These are phyloP conservation scores for Phanerodontia chrysosporium DNA, from an alignment of 768 basidiomycete genomes.

Conservation along the genomic window DNA sequence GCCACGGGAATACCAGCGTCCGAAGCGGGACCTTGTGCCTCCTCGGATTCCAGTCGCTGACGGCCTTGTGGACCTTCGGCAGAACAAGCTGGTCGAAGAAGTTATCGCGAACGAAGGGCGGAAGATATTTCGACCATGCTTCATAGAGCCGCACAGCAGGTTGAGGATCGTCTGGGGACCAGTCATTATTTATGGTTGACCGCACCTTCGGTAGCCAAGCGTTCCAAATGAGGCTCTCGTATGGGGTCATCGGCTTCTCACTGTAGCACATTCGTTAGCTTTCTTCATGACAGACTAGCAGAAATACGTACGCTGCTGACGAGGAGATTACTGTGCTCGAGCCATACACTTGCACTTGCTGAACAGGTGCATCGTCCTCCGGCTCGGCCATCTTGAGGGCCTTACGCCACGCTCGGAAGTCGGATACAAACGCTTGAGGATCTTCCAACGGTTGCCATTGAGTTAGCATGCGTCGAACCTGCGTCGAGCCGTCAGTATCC, in stretches of 20 bases:
- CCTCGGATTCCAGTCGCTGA: slow-evolving; percentile 78
- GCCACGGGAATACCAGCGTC: slow-evolving; percentile 90
- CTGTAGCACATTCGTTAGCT: slow-evolving; percentile 25
- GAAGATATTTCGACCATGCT: slow-evolving; percentile 83
- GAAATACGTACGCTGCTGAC: slow-evolving; percentile 35
- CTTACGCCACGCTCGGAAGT: slow-evolving; percentile 65
- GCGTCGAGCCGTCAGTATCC: slow-evolving; percentile 3
- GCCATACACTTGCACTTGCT: slow-evolving; percentile 58
- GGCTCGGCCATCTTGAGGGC: slow-evolving; percentile 56
- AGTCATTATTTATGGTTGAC: slow-evolving; percentile 91
- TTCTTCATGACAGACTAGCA: neutral
- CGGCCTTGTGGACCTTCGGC: slow-evolving; percentile 83
- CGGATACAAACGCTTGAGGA: slow-evolving; percentile 59
- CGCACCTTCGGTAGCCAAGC: slow-evolving; percentile 95
- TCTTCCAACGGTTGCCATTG: slow-evolving; percentile 83
- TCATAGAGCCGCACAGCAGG: slow-evolving; percentile 83
- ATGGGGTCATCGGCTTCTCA: slow-evolving; percentile 83
- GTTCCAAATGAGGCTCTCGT: slow-evolving; percentile 92
- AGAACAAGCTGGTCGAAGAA: slow-evolving; percentile 93
- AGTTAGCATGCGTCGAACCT: slow-evolving; percentile 68
- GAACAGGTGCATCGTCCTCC: slow-evolving; percentile 36
- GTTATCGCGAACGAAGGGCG: slow-evolving; percentile 90
- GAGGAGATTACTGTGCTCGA: slow-evolving; percentile 30
- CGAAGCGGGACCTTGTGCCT: slow-evolving; percentile 59
- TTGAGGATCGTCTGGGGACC: slow-evolving; percentile 69